phyloP scores from a whole-genome alignment of 129 eudicot species.

The Artemisia annua region DNA sequence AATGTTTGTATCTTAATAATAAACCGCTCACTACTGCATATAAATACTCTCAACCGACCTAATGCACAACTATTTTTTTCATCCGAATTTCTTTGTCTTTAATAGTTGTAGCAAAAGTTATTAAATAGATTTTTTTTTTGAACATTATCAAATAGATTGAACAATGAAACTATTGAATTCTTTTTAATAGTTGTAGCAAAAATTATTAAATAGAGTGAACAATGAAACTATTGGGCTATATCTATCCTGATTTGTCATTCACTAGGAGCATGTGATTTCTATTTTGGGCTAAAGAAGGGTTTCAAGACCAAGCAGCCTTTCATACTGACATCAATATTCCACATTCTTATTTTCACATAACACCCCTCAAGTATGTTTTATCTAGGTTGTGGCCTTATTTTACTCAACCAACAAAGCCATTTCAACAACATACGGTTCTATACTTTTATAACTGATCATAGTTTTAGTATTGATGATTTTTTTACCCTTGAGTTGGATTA shows the following conservation, averaged over 20 bases:
- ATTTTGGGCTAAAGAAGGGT: slow-evolving; percentile 30
- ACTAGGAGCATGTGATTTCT: slow-evolving; percentile 32
- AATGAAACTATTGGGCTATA: not conserved
- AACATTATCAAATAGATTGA: too few species aligned
- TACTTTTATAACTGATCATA: not conserved
- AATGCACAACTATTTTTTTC: too few species aligned
- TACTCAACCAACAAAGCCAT: slow-evolving; percentile 2
- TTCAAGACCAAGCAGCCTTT: slow-evolving; percentile 41
- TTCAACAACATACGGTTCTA: not conserved
- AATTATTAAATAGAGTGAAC: not conserved
- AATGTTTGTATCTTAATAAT: too few species aligned
- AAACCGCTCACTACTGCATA: too few species aligned
- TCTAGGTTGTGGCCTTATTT: not conserved
- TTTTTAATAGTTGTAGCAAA: not conserved
- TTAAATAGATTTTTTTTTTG: too few species aligned
- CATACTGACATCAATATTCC: slow-evolving; percentile 31
- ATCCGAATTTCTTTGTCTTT: too few species aligned
- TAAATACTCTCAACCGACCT: too few species aligned
- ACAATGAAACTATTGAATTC: too few species aligned
- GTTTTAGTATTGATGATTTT: too few species aligned
- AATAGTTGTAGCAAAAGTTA: too few species aligned
- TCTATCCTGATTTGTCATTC: slow-evolving; percentile 36
- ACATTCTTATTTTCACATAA: slow-evolving; percentile 4
- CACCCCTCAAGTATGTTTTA: slow-evolving; percentile 25
- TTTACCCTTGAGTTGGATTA: too few species aligned